Conservation (phyloP, 169 alveolate genomes). For the Cryptosporidium muris region DNA sequence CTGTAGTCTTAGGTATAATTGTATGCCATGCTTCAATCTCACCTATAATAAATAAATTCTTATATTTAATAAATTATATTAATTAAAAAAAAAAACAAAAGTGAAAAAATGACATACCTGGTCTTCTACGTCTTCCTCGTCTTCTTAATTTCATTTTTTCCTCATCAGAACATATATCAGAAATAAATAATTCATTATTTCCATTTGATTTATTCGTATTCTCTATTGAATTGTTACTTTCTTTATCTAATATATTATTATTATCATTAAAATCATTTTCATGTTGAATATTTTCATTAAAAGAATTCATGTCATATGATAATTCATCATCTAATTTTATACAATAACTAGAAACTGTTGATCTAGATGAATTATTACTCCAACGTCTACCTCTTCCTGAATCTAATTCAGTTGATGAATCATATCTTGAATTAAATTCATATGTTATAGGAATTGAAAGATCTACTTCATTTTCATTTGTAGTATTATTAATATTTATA, state of each 20-base stretch:
- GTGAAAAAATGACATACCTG: conserved; percentile 29
- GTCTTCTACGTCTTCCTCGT: conserved; percentile 69
- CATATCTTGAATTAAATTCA: background rate
- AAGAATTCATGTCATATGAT: background rate
- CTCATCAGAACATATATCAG: conserved; percentile 29
- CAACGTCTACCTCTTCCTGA: conserved; percentile 68
- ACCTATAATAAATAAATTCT: background rate
- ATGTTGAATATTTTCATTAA: background rate
- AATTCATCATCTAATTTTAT: background rate
- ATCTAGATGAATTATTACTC: conserved; percentile 67
- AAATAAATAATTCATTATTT: conserved; percentile 28
- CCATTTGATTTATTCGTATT: background rate
- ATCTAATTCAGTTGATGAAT: conserved; percentile 25
- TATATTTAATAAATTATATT: background rate
- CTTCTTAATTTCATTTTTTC: conserved; percentile 62
- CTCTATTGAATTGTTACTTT: conserved; percentile 6
- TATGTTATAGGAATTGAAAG: background rate
- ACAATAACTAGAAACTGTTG: conserved; percentile 25
- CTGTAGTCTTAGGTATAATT: conserved; percentile 64
- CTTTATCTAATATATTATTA: background rate
- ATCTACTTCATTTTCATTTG: background rate
- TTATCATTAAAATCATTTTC: background rate
- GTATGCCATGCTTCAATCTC: conserved; percentile 71
- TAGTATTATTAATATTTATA: background rate
- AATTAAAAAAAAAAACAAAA: background rate